Evolutionary conservation across 441 rosid species (phyloP).

Genomic region (Omphalea diandra): DNA sequence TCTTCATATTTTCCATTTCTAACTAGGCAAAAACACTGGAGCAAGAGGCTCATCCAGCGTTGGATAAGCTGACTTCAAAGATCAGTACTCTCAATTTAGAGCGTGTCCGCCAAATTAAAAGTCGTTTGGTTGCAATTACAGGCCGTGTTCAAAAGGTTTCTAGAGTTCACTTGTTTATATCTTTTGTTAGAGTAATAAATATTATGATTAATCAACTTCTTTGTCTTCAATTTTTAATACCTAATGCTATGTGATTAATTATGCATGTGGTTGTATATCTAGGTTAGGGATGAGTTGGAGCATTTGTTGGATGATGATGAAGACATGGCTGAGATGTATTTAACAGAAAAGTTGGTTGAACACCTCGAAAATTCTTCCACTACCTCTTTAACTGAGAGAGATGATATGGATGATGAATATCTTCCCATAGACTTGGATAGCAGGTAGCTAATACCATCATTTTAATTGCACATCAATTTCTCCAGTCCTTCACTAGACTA

Average conservation of each 20-base stretch:
- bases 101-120: conserved; percentile 85
- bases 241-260: background rate
- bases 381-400: conserved; percentile 58
- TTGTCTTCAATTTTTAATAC: background rate
- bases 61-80: conserved; percentile 88
- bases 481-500: background rate
- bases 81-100: conserved; percentile 90
- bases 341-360: conserved; percentile 68
- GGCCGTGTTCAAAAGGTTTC: conserved; percentile 96
- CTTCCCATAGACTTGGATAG: conserved; percentile 46
- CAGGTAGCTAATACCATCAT: conserved; percentile 38
- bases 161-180: background rate
- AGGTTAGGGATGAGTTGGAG: conserved; percentile 86
- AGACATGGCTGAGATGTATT: conserved; percentile 97
- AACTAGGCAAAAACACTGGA: conserved; percentile 69
- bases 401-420: conserved; percentile 46
- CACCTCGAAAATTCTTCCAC: conserved; percentile 55
- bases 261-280: conserved; percentile 9
- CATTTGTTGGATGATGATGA: conserved; percentile 89
- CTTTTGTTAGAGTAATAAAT: background rate
- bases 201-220: background rate
- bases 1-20: conserved; percentile 15
- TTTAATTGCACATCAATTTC: background rate
- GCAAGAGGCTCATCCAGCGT: conserved; percentile 85
- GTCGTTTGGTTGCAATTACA: conserved; percentile 83